phyloP scores from a whole-genome alignment of 2,329 filamentous ascomycete species.

The Penicillium sp. region DNA sequence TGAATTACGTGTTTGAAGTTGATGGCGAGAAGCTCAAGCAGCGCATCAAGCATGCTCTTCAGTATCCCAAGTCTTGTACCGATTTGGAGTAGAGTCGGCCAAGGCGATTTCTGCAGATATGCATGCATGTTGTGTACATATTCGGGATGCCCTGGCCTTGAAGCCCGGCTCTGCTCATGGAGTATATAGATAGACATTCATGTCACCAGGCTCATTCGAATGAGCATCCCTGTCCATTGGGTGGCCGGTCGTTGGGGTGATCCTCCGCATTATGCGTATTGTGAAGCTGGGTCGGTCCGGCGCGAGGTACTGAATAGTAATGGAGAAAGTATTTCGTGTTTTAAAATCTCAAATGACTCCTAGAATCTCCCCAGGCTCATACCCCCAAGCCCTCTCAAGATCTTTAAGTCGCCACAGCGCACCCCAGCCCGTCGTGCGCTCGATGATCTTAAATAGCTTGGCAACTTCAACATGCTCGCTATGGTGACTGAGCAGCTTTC shows the following conservation, averaged over 20 bases:
- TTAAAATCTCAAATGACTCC: slow-evolving; percentile 16
- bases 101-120: background rate
- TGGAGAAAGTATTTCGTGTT: background rate
- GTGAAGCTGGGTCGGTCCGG: background rate
- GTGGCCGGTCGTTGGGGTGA: background rate
- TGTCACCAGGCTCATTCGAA: background rate
- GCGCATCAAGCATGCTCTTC: slow-evolving; percentile 39
- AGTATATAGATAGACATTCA: background rate
- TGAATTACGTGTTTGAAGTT: slow-evolving; percentile 43
- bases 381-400: slow-evolving; percentile 41
- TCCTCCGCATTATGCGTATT: background rate
- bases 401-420: slow-evolving; percentile 51
- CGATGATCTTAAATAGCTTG: slow-evolving; percentile 46
- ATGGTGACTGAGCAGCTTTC: slow-evolving; percentile 51
- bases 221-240: background rate
- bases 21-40: slow-evolving; percentile 36
- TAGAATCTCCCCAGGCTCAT: slow-evolving; percentile 25
- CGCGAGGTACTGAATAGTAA: too few species aligned
- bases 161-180: background rate
- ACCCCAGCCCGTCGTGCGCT: slow-evolving; percentile 52
- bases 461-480: slow-evolving; percentile 40
- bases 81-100: slow-evolving; percentile 1
- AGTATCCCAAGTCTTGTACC: slow-evolving; percentile 22
- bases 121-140: background rate
- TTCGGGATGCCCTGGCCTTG: background rate